These are phyloP conservation scores for Colletotrichum lentis DNA, from an alignment of 2,329 filamentous ascomycete genomes.

Conservation along the genomic window DNA sequence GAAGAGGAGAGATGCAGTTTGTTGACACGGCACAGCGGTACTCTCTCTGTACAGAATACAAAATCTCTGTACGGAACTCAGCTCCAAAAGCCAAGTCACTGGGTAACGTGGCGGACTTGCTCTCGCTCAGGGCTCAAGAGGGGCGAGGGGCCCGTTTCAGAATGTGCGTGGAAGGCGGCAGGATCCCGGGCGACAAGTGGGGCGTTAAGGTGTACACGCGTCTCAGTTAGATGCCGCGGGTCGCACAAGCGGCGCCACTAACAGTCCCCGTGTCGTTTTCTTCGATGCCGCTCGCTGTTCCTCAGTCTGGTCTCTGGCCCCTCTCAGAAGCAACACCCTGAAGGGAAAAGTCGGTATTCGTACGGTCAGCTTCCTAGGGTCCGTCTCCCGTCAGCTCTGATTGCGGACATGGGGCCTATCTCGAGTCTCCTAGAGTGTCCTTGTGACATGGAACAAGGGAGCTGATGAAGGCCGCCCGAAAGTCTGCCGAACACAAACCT, in stretches of 20 bases:
- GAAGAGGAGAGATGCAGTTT: neutral
- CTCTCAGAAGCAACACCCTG: conserved; percentile 1
- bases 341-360: conserved; percentile 2
- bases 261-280: conserved; percentile 22
- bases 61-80: neutral
- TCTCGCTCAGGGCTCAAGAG: conserved; percentile 10
- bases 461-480: neutral
- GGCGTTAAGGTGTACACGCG: conserved; percentile 32
- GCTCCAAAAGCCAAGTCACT: conserved; percentile 33
- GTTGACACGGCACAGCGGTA: neutral
- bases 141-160: conserved; percentile 28
- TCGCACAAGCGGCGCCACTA: conserved; percentile 14
- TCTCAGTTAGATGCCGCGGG: conserved; percentile 32
- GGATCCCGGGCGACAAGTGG: conserved; percentile 30
- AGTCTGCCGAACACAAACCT: conserved; percentile 14
- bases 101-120: neutral
- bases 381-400: conserved; percentile 28
- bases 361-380: conserved; percentile 18
- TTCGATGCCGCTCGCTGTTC: conserved; percentile 2
- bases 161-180: conserved; percentile 32
- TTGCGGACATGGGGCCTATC: conserved; percentile 19
- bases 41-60: no score
- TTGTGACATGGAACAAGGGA: conserved; percentile 9
- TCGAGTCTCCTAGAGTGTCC: neutral
- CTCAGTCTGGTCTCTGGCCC: conserved; percentile 3